Evolutionary conservation across 2,329 filamentous ascomycete species (phyloP).

Genomic region (Verticillium albo-atrum): DNA sequence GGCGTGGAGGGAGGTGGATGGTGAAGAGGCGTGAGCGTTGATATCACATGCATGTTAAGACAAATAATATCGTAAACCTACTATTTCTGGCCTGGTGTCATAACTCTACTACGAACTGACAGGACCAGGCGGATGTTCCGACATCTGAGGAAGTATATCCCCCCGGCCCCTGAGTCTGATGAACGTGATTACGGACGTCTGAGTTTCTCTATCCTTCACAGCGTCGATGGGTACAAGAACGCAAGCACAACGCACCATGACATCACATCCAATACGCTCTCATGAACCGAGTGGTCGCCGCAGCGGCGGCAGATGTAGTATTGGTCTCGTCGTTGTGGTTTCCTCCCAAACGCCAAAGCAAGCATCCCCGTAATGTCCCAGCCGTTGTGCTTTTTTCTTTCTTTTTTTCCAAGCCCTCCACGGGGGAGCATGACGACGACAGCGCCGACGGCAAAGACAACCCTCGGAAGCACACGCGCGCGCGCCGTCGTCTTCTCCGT

Average conservation of each 20-base stretch:
- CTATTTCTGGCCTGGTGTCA: too few species aligned
- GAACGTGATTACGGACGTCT: too few species aligned
- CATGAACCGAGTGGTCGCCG: neutral
- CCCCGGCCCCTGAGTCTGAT: too few species aligned
- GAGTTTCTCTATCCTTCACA: too few species aligned
- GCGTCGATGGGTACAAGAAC: too few species aligned
- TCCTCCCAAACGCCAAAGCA: neutral
- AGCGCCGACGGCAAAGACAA: neutral
- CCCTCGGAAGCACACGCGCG: too few species aligned
- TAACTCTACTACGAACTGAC: too few species aligned
- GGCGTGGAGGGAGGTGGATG: conserved; percentile 61
- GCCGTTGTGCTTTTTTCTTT: neutral
- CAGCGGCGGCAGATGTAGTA: neutral
- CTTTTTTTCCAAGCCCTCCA: neutral
- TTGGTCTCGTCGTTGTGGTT: neutral
- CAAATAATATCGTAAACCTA: too few species aligned
- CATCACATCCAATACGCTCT: neutral
- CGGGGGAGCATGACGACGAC: neutral
- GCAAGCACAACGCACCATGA: neutral
- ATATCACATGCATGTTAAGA: too few species aligned
- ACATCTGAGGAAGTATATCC: too few species aligned
- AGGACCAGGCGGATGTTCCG: too few species aligned
- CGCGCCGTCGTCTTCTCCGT: too few species aligned
- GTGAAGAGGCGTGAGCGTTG: neutral
- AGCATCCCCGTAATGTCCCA: neutral